Conservation (phyloP, 169 alveolate genomes). For the Eimeria praecox region DNA sequence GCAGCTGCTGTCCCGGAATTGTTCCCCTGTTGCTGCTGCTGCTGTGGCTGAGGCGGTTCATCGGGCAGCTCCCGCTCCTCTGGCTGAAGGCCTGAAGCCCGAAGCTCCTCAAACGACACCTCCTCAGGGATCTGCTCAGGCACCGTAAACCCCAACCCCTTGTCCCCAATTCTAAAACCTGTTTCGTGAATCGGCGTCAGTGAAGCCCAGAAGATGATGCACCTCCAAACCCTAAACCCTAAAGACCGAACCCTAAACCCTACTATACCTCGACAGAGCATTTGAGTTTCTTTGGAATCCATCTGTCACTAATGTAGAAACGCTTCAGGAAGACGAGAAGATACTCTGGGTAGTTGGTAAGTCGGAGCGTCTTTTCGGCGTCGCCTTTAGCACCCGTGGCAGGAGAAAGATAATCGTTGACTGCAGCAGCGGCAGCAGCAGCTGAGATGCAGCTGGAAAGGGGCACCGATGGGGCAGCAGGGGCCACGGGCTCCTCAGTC, state of each 20-base stretch:
- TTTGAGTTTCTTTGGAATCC: slow-evolving; percentile 87
- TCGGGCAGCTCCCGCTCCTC: slow-evolving; percentile 82
- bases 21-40: slow-evolving; percentile 15
- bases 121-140: slow-evolving; percentile 80
- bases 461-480: slow-evolving; percentile 69
- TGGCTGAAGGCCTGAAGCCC: slow-evolving; percentile 79
- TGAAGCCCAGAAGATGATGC: not conserved
- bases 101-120: slow-evolving; percentile 65
- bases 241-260: not conserved
- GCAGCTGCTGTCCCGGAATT: not conserved
- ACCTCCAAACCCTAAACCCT: not conserved
- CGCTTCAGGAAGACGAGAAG: slow-evolving; percentile 87
- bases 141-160: not conserved
- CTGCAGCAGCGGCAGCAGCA: slow-evolving; percentile 47
- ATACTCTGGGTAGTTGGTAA: slow-evolving; percentile 85
- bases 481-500: slow-evolving; percentile 15
- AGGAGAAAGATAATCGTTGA: slow-evolving; percentile 66
- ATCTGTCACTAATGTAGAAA: slow-evolving; percentile 85
- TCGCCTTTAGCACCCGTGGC: slow-evolving; percentile 74
- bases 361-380: slow-evolving; percentile 82
- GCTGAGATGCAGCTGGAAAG: slow-evolving; percentile 54
- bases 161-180: not conserved
- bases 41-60: slow-evolving; percentile 15
- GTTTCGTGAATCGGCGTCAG: not conserved
- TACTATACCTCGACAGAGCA: slow-evolving; percentile 85